Conservation (phyloP, 73 alveolate genomes). For the Tetrahymena elliotti region DNA sequence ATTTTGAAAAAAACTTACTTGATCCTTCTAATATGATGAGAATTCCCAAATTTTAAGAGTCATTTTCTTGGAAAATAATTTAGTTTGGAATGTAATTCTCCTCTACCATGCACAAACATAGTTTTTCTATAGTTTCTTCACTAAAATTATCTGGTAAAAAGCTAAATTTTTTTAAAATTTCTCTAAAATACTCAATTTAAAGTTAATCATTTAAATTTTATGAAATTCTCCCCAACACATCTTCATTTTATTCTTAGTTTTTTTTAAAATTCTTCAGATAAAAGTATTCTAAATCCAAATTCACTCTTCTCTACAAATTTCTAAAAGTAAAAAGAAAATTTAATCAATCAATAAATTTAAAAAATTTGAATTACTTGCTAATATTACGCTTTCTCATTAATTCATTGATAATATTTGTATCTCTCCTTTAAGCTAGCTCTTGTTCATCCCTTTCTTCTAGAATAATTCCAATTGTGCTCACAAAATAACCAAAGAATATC, state of each 20-base stretch:
- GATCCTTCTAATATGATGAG: neutral
- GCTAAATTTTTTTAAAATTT: neutral
- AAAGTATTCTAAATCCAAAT: neutral
- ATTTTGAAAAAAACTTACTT: neutral
- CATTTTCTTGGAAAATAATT: neutral
- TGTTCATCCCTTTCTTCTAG: neutral
- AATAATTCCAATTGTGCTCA: neutral
- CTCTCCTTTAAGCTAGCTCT: neutral
- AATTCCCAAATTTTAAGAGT: neutral
- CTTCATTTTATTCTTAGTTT: neutral
- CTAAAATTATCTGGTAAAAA: neutral
- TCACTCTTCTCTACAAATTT: neutral
- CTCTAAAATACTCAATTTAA: neutral
- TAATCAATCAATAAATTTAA: neutral
- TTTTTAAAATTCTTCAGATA: neutral
- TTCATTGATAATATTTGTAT: neutral
- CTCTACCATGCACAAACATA: neutral
- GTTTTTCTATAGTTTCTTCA: neutral
- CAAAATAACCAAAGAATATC: neutral
- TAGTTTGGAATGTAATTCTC: neutral
- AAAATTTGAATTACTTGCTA: neutral
- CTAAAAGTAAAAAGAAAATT: neutral
- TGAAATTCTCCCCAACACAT: neutral
- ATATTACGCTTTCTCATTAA: neutral
- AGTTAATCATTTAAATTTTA: neutral